Base-by-base conservation (phyloP, 768 basidiomycete genomes). In the Lentinula sp. region DNA sequence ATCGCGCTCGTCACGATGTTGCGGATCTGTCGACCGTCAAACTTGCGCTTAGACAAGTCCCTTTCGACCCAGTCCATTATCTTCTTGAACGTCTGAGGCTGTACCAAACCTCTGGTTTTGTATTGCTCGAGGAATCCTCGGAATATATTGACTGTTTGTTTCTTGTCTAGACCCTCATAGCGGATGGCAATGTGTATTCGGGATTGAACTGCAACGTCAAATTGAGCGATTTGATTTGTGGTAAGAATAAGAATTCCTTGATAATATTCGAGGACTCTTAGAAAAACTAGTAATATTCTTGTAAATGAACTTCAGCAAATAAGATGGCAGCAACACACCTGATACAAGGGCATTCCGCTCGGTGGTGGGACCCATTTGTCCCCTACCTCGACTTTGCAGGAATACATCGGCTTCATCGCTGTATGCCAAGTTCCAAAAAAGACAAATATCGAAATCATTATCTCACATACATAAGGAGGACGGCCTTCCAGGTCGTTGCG, bases 371-470 rank as follows among this genome's bases (percentile, higher is more conserved):
- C 46, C 46, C n/a, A 23, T 23, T 48, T 71, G 69, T 0, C 23
- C 59, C 23, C 39, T 57, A 23, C 53, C 62, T 0, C 75, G 65
- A 52, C 65, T 46, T 53, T 70, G 65, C 7, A 76, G 52, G 58
- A 74, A 76, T 0, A 75, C 73, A 43, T 75, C 74, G 1, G 73
- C 73, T 51, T 76, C 75, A 59, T 76, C 75, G 13, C 46, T 48
- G 21, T 23, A 28, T 21, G 21, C 3, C 9, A 21, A 1, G 16
- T 23, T 3, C 15, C 3, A 16, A 16, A 13, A 7, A 18, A 21
- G 46, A 18, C 7, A n/a, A 11, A 21, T 5, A 48, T 4, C 1
- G 9, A 28, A 48, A 18, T 11, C 7, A 1, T 9, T 9, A 6
- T 48, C 46, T 10, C n/a, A 28, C 46, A 9, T 48, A 48, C 46